A percentile compares a stretch with the other conserved stretches of the same genome.
Conservation (phyloP, 1,284 basidiomycete species). For the Ustilago vetiveriae region DNA sequence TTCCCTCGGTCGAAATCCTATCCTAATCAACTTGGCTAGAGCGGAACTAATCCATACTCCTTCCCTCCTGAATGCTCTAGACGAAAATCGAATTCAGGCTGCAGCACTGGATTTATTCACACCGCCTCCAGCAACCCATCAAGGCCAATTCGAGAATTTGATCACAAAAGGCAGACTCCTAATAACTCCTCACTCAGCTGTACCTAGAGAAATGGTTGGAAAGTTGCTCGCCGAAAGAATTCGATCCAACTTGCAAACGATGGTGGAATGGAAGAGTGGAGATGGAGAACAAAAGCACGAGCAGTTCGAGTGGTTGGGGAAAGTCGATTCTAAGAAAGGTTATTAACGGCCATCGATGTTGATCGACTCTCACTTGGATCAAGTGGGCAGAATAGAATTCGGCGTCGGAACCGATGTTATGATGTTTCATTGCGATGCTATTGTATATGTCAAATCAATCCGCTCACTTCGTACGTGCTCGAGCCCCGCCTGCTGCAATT, state of each 20-base stretch:
- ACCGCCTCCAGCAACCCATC: conserved; percentile 74
- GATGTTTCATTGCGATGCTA: no score
- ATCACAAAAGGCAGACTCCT: conserved; percentile 8
- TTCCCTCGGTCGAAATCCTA: background rate
- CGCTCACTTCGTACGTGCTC: no score
- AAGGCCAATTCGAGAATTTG: conserved; percentile 2
- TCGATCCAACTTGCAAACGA: conserved; percentile 1
- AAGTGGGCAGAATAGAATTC: no score
- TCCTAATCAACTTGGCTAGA: conserved; percentile 59
- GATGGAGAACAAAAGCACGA: background rate
- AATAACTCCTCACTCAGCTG: conserved; percentile 37
- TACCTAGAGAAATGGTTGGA: conserved; percentile 6
- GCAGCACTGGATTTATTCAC: conserved; percentile 93
- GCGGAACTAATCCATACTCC: conserved; percentile 79
- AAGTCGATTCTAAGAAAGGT: conserved; percentile 21
- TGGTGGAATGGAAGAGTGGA: background rate
- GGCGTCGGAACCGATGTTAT: background rate
- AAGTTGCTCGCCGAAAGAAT: conserved; percentile 13
- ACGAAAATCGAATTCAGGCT: conserved; percentile 80
- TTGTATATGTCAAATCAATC: no score
- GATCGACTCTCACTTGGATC: no score
- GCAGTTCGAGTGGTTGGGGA: conserved; percentile 2
- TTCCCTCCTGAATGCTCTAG: conserved; percentile 81
- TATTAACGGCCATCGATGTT: conserved; percentile 23
- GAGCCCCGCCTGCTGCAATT: no score